Base-by-base conservation (phyloP, 2,329 filamentous ascomycete genomes). In the Clonostachys solani region DNA sequence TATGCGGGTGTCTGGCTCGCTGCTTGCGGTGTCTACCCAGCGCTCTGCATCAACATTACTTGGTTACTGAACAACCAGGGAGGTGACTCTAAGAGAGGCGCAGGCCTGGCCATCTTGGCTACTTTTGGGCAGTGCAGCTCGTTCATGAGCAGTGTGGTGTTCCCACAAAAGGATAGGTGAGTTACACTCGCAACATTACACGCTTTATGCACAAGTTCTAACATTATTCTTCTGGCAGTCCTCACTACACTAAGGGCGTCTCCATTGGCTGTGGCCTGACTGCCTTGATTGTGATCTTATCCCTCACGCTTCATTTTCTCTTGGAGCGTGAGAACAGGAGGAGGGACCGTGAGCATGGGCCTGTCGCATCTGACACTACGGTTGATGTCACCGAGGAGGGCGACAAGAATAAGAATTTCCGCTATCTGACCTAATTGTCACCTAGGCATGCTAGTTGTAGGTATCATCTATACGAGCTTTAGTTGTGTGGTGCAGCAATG, bases 1-100 rank as follows among this genome's bases (percentile, higher is more conserved):
- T 72, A 72, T 51, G 51, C 60, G 0, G 69, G 61, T 1, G 54
- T 68, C 0, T 72, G 58, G 52, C 55, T 72, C 17, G 68, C 67
- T 1, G 53, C 55, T 1, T 52, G 55, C n/a, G 65, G 65, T 2
- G 53, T 63, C 2, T 67, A 65, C 40, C 61, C 62, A 5, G 49
- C 51, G 6, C 41, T 64, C 5, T 50, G 51, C 33, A 54, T 62
- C 36, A 63, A 59, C 42, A 52, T 64, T 33, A 60, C 61, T 5
- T 64, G 61, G 61, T 35, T 62, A 5, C 43, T 60, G 6, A 61
- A 64, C 45, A 64, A 64, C 19, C 57, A 61, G 44, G 60, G 60
- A 16, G 52, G 54, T 15, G 60, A 60, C 43, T 57, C 58, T 4
- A 61, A 61, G 44, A 54, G 51, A 42, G 61, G 60, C 5, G 56